Evolutionary conservation across 495 filamentous ascomycete genomes (phyloP), one percentile per base, ranked within the genome.

Genomic region (Thermothielavioides terrestris): DNA sequence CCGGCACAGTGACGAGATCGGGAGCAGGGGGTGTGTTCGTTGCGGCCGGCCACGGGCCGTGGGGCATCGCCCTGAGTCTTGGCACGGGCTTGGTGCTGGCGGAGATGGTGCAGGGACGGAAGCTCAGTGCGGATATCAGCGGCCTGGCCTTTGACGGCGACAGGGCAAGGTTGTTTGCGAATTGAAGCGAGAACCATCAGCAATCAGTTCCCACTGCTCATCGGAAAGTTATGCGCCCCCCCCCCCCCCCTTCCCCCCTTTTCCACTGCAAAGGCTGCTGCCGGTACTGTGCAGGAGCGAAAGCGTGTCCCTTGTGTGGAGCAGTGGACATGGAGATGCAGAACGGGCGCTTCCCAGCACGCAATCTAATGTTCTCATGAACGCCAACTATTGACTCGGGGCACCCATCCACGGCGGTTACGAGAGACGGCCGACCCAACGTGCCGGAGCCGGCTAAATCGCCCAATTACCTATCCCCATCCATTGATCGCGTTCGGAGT

Each of bases 31-130:
- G 85, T 1, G 81, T 92, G 9, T 88, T 78, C 59, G 57, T 90
- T 18, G 81, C 81, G 1, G 68, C 83, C 8, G 87, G 87, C 0
- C 86, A 90, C 68, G 83, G 84, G 1, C 79, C 83, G 10, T 86
- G 83, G 83, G 83, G 84, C 0, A 85, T 86, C 17, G 73, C 71
- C 31, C 49, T 80, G 56, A 70, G 72, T 40, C 57, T 85, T 39
- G 84, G 82, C 27, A 85, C 81, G n/a, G 83, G 84, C 1, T 74
- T 73, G 41, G 75, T 83, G n/a, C 59, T 85, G 56, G 76, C 76
- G 3, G 77, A 83, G 65, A 72, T 86, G 77, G 68, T 82, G 11
- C 63, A 71, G 54, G 79, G 79, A 2, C 57, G 66, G 41, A 53
- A 60, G 42, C 61, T 70, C 14, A 74, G 68, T 31, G 76, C 65